These are phyloP conservation scores for Solanum chacoense DNA, from an alignment of 305 asterid genomes.

Conservation along the genomic window DNA sequence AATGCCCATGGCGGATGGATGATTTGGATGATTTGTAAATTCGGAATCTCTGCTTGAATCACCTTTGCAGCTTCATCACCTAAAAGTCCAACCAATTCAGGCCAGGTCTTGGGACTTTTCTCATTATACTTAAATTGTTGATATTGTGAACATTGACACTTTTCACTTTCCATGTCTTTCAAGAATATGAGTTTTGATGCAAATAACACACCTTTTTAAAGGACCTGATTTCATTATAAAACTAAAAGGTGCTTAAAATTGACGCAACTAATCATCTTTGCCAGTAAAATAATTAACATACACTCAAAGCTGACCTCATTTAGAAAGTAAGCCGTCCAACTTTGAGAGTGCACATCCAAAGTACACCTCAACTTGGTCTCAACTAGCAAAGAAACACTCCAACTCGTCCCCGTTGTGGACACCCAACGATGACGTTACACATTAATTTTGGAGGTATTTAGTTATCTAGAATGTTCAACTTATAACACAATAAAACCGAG, in stretches of 20 bases:
- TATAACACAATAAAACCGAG: neutral
- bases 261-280: neutral
- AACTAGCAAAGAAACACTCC: neutral
- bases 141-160: neutral
- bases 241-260: neutral
- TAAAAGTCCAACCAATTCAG: neutral
- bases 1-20: slow-evolving; percentile 1
- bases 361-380: neutral
- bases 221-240: neutral
- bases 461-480: neutral
- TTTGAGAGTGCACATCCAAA: neutral
- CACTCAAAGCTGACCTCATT: too few species aligned
- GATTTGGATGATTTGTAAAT: neutral
- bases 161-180: neutral
- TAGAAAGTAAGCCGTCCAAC: neutral
- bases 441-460: neutral
- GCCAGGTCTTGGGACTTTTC: neutral
- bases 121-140: neutral
- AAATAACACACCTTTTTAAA: neutral
- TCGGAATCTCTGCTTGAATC: neutral
- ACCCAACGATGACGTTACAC: neutral
- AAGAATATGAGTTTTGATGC: neutral
- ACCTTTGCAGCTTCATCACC: neutral
- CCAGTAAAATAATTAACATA: neutral
- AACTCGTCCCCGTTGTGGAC: neutral